Conservation (phyloP, 2,329 filamentous ascomycete species). For the Colletotrichum siamense region DNA sequence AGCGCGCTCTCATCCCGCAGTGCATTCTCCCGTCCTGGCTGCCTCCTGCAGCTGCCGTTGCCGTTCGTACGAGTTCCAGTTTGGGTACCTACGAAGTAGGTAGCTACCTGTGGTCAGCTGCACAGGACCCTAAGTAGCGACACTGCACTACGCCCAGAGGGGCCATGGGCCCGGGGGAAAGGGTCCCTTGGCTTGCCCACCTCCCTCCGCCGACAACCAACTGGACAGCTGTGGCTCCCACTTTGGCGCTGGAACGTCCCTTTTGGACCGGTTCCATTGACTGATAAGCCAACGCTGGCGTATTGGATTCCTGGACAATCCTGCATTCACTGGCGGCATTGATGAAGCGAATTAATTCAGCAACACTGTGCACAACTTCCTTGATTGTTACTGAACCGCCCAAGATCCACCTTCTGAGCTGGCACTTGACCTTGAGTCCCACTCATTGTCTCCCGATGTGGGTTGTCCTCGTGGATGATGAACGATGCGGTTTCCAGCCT, state of each 20-base stretch:
- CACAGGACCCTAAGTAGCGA: background rate
- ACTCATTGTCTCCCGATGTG: background rate
- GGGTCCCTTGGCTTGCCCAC: background rate
- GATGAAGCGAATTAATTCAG: background rate
- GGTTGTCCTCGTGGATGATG: background rate
- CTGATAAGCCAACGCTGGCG: background rate
- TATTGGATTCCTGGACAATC: background rate
- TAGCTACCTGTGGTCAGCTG: constrained; percentile 3
- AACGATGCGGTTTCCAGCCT: background rate
- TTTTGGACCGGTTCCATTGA: background rate
- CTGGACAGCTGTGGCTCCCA: background rate
- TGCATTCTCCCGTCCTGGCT: background rate
- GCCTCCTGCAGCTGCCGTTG: background rate
- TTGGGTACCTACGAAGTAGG: background rate
- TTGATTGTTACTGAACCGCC: background rate
- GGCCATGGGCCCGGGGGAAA: background rate
- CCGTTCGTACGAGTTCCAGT: background rate
- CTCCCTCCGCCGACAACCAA: background rate
- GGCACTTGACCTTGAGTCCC: background rate
- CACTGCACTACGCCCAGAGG: background rate
- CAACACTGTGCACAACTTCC: background rate
- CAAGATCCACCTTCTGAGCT: constrained; percentile 1
- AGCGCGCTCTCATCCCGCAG: background rate
- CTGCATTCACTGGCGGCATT: background rate
- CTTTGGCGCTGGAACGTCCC: background rate